A percentile compares a stretch with the other conserved stretches of the same genome.
Evolutionary conservation across 371 early-diverging fungal genomes (phyloP).

Genomic region (Batkoa obscura): DNA sequence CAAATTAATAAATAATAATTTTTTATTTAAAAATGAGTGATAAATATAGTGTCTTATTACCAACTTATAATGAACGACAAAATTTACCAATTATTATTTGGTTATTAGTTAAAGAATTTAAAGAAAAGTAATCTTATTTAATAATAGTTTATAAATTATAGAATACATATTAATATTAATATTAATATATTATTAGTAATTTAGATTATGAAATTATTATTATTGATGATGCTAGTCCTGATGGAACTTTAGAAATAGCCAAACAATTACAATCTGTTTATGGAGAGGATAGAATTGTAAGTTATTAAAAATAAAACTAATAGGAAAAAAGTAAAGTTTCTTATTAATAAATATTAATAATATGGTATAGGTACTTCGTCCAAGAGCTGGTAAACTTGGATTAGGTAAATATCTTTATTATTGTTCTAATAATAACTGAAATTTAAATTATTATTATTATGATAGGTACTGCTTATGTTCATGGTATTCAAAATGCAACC

Average conservation of each 20-base stretch:
- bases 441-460: not conserved
- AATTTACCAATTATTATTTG: conserved; percentile 90
- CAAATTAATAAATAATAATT: too few species aligned
- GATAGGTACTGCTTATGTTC: conserved; percentile 86
- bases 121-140: conserved; percentile 32
- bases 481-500: conserved; percentile 84
- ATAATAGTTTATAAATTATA: not conserved
- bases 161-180: not conserved
- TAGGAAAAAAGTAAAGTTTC: too few species aligned
- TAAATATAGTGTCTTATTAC: conserved; percentile 80
- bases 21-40: not conserved
- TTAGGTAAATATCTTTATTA: conserved; percentile 25
- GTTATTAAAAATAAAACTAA: conserved; percentile 6
- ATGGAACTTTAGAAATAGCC: conserved; percentile 91
- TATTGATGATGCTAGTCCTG: conserved; percentile 97
- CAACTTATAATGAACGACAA: conserved; percentile 98
- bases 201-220: conserved; percentile 91
- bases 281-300: conserved; percentile 74
- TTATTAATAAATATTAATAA: not conserved
- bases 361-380: conserved; percentile 42
- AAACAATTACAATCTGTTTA: conserved; percentile 67
- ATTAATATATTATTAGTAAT: not conserved
- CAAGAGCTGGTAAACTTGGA: conserved; percentile 92
- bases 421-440: not conserved
- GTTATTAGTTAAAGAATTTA: conserved; percentile 73